Base-by-base conservation (phyloP, 2,329 filamentous ascomycete genomes). In the Colletotrichum siamense region DNA sequence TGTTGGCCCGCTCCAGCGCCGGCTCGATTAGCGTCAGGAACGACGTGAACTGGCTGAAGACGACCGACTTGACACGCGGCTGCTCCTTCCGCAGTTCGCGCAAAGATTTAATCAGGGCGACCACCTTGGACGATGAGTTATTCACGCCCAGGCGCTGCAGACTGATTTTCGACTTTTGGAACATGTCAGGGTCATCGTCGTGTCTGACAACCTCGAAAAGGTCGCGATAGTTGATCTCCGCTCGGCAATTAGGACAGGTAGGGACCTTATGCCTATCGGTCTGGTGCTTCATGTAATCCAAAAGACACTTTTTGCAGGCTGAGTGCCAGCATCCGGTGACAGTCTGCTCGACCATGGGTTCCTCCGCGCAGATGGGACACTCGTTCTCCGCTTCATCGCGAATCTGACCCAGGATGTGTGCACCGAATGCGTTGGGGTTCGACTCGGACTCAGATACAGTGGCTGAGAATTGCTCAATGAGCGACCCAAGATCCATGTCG, bases 301-400 rank as follows among this genome's bases (percentile, higher is more conserved):
- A 87, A n/a, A 99, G 87, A 81, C 97, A 99, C 77, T 95, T 94
- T 85, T 97, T 98, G 87, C 97, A 99, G 1, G 97, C 96, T 39
- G 95, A 98, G 84, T 99, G 97, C 96, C 97, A 99, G 85, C 97
- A 99, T 1, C 95, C 95, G 1, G 97, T 99, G 2, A 99, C 97
- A 1, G 95, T 94, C 82, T 98, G 96, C 70, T 98, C 94, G 55
- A 95, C 91, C 96, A 99, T 99, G 5, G 96, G 96, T 83, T 99
- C 97, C 83, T 99, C 96, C 6, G 95, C 92, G 85, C 97, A 99
- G 69, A 99, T 95, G 0, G 97, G 96, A 81, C 97, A 99, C 86
- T 99, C 97, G 77, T 94, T 94, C 75, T 94, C 92, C 1, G 95
- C 93, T 81, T 99, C 96, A 71, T 95, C 95, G 79, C 98, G 95